Percentiles rank a stretch among this genome's conserved stretches.
Conservation (phyloP, 2,329 filamentous ascomycete species). For the Botrytis porri region DNA sequence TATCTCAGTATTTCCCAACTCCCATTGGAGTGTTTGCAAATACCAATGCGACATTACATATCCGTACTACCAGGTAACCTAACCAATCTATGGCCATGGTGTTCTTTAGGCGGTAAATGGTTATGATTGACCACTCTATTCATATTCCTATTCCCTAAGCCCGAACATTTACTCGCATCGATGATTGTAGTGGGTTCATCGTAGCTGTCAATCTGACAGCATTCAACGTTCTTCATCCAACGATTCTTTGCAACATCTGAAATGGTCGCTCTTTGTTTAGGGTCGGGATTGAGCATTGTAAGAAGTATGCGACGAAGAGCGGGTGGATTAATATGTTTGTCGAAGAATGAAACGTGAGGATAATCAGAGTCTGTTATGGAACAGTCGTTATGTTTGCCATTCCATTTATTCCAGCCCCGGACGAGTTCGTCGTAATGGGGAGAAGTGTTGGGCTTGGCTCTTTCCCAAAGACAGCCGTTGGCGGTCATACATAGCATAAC, state of each 20-base stretch:
- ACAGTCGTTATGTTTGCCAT: slow-evolving; percentile 47
- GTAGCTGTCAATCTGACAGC: slow-evolving; percentile 71
- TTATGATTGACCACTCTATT: slow-evolving; percentile 43
- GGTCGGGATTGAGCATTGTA: slow-evolving; percentile 80
- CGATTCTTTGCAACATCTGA: slow-evolving; percentile 64
- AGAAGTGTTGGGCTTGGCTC: slow-evolving; percentile 53
- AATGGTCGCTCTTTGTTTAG: slow-evolving; percentile 66
- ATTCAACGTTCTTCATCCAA: slow-evolving; percentile 74
- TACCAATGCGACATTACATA: slow-evolving; percentile 22
- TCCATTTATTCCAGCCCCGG: slow-evolving; percentile 66
- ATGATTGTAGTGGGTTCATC: slow-evolving; percentile 59
- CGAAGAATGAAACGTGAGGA: slow-evolving; percentile 63
- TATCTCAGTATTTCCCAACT: not conserved
- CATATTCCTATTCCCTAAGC: slow-evolving; percentile 40
- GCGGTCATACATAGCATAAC: slow-evolving; percentile 77
- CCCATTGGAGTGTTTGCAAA: not conserved
- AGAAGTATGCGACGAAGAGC: slow-evolving; percentile 69
- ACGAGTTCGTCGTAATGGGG: slow-evolving; percentile 62
- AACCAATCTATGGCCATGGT: slow-evolving; percentile 33
- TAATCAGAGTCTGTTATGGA: slow-evolving; percentile 60
- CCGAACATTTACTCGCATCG: slow-evolving; percentile 52
- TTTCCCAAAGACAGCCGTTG: slow-evolving; percentile 70
- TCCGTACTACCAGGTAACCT: slow-evolving; percentile 33
- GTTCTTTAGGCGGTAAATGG: slow-evolving; percentile 32
- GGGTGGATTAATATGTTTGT: slow-evolving; percentile 62